Percentiles rank a stretch among this genome's conserved stretches.
Evolutionary conservation across 164 flowering plant species (phyloP).

Genomic region (Umbilicus rupestris): DNA sequence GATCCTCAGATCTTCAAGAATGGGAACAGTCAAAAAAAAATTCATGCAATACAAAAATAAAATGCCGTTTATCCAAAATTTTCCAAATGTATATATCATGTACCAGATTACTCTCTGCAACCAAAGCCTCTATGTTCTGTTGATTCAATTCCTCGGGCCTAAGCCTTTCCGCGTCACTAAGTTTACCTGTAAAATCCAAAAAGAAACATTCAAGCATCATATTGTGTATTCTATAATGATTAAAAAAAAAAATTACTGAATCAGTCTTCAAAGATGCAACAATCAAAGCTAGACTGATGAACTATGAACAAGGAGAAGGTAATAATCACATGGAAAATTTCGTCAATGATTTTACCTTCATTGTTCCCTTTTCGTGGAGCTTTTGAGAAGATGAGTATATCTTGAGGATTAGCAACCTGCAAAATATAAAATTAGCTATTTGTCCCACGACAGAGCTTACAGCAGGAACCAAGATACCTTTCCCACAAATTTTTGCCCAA

Average conservation of each 20-base stretch:
- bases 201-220: background rate
- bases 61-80: background rate
- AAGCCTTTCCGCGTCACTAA: constrained; percentile 73
- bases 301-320: background rate
- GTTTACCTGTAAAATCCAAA: constrained; percentile 37
- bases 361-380: constrained; percentile 44
- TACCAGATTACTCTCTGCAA: constrained; percentile 96
- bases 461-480: constrained; percentile 44
- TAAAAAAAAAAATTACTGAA: background rate
- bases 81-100: background rate
- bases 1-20: background rate
- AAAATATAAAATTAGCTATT: constrained; percentile 14
- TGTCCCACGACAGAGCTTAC: background rate
- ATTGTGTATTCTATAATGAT: background rate
- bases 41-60: background rate
- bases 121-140: constrained; percentile 93
- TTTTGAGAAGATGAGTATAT: constrained; percentile 93
- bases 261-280: background rate
- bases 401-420: constrained; percentile 99
- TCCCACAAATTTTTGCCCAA: constrained; percentile 97
- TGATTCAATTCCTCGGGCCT: constrained; percentile 98
- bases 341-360: constrained; percentile 40
- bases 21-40: background rate
- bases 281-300: background rate
- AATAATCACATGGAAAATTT: background rate